Conservation (phyloP, 2,329 filamentous ascomycete species). For the Neofusicoccum ribis region DNA sequence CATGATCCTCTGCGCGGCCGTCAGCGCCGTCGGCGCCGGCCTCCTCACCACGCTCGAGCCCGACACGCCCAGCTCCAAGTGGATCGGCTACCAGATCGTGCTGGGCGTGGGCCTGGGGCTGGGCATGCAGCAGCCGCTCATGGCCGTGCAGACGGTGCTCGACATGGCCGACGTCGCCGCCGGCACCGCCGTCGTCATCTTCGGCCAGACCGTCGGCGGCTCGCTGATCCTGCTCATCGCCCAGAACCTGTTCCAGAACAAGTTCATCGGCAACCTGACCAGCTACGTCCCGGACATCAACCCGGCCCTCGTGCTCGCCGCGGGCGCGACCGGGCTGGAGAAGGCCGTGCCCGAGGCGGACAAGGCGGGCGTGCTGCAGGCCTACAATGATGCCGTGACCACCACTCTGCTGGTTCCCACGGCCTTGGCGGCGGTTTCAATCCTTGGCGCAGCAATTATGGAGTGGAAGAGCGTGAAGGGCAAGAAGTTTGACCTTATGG, state of each 20-base stretch:
- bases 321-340: conserved; percentile 44
- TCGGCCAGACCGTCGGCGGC: conserved; percentile 67
- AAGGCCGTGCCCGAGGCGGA: conserved; percentile 20
- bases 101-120: conserved; percentile 28
- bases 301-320: conserved; percentile 36
- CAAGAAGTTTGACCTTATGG: conserved; percentile 8
- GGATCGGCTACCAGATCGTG: conserved; percentile 35
- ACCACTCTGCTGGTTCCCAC: conserved; percentile 55
- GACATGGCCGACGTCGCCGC: conserved; percentile 19
- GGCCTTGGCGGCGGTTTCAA: conserved; percentile 42
- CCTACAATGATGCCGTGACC: conserved; percentile 35
- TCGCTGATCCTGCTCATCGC: conserved; percentile 65
- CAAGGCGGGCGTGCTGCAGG: conserved; percentile 25
- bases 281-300: conserved; percentile 43
- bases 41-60: conserved; percentile 28
- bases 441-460: background rate
- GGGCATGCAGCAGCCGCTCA: conserved; percentile 24
- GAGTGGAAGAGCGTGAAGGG: conserved; percentile 16
- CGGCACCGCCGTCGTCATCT: conserved; percentile 45
- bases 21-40: conserved; percentile 32
- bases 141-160: conserved; percentile 22
- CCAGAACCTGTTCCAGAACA: conserved; percentile 68
- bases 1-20: conserved; percentile 34
- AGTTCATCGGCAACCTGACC: conserved; percentile 55
- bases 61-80: conserved; percentile 22